A percentile compares a stretch with the other conserved stretches of the same genome.
phyloP scores from a whole-genome alignment of 2,329 filamentous ascomycete genomes.

The Acephala macrosclerotiorum region DNA sequence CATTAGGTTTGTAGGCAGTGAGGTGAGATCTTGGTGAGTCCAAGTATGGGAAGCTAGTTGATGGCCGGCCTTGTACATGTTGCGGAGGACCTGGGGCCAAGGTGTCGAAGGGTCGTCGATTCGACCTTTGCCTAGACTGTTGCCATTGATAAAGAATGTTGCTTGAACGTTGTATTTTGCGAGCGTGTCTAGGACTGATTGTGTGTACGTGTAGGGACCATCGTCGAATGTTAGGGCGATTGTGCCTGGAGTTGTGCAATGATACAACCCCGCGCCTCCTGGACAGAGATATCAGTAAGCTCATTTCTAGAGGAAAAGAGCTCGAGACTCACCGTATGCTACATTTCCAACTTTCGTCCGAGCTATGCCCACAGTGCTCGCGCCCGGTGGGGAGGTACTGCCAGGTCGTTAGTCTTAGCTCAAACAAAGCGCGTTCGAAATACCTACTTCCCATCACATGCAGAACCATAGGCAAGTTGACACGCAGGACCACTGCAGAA shows the following conservation, averaged over 20 bases:
- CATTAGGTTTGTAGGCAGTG: slow-evolving; percentile 48
- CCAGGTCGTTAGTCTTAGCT: neutral
- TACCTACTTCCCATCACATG: slow-evolving; percentile 63
- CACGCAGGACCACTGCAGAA: slow-evolving; percentile 68
- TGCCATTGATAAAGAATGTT: slow-evolving; percentile 60
- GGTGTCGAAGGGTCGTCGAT: slow-evolving; percentile 57
- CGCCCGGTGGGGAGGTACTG: slow-evolving; percentile 11
- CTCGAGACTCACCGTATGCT: slow-evolving; percentile 55
- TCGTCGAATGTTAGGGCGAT: slow-evolving; percentile 73
- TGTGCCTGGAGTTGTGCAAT: slow-evolving; percentile 59
- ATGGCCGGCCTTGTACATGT: slow-evolving; percentile 54
- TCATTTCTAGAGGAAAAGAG: neutral
- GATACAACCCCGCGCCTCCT: slow-evolving; percentile 53
- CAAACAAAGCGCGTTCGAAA: slow-evolving; percentile 61
- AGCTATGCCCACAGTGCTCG: slow-evolving; percentile 43
- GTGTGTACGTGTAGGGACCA: slow-evolving; percentile 66
- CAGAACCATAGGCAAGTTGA: slow-evolving; percentile 62
- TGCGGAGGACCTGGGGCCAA: slow-evolving; percentile 53
- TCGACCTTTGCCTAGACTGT: slow-evolving; percentile 59
- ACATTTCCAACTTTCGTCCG: slow-evolving; percentile 59
- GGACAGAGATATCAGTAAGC: neutral
- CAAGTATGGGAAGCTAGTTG: slow-evolving; percentile 66
- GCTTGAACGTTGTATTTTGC: slow-evolving; percentile 64
- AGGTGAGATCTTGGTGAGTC: slow-evolving; percentile 55
- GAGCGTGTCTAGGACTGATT: slow-evolving; percentile 65